Conservation (phyloP, 164 flowering plant species). For the Warburgia ugandensis region DNA sequence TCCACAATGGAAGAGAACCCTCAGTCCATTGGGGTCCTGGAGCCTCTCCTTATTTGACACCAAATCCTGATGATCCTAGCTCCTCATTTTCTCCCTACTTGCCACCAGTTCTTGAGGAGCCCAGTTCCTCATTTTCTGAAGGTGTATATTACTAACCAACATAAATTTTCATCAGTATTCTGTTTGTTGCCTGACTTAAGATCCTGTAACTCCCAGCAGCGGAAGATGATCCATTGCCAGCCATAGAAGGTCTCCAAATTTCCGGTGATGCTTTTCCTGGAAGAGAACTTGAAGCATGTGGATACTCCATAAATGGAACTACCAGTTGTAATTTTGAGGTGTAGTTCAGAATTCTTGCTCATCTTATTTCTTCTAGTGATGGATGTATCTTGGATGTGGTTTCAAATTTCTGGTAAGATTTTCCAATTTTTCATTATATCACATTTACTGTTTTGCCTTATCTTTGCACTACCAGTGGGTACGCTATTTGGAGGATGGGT, state of each 20-base stretch:
- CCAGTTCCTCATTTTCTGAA: conserved; percentile 91
- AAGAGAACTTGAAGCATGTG: conserved; percentile 71
- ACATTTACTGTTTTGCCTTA: conserved; percentile 1
- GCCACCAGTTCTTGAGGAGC: conserved; percentile 91
- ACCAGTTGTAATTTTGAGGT: conserved; percentile 98
- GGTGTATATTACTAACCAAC: conserved; percentile 31
- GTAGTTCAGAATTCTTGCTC: conserved; percentile 1
- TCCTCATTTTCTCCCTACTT: conserved; percentile 64
- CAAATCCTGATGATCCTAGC: conserved; percentile 52
- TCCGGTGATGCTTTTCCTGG: conserved; percentile 95
- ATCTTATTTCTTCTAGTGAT: background rate
- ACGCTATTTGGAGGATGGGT: conserved; percentile 89
- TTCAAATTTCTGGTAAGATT: background rate
- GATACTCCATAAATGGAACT: conserved; percentile 90
- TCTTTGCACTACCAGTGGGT: conserved; percentile 63
- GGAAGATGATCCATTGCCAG: conserved; percentile 93
- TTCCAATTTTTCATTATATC: conserved; percentile 2
- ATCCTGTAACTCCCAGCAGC: conserved; percentile 44
- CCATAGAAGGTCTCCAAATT: conserved; percentile 80
- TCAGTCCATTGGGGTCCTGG: conserved; percentile 61
- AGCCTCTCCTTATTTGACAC: conserved; percentile 36
- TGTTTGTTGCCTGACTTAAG: conserved; percentile 2
- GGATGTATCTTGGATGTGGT: background rate
- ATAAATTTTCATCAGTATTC: background rate
- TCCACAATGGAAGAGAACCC: conserved; percentile 46